Evolutionary conservation across 208 protist species (phyloP), one percentile per base, ranked within the genome.

Genomic region (Leishmania guyanensis): DNA sequence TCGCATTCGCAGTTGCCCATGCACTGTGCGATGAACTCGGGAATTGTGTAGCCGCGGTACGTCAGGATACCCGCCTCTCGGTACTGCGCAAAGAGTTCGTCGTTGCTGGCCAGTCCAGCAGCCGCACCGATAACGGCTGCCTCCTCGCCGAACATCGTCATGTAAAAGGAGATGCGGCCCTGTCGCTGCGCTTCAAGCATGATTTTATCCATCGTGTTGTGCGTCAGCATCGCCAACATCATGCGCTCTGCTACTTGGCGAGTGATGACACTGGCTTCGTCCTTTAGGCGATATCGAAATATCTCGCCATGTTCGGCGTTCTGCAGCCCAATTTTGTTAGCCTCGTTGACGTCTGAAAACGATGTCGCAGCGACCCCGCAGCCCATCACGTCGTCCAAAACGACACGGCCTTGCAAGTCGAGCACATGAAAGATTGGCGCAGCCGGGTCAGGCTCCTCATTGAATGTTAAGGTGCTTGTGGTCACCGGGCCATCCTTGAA

Each of bases 141-240:
- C 85, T 99, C 98, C 88, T 99, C 99, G 43, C 99, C 98, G 79
- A 96, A 98, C 81, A 90, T 93, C 20, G 98, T 99, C 96, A 99
- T 98, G 89, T 99, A 99, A 88, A 99, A 99, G 36, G 95, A 98
- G 75, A 99, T 98, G 51, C 98, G 94, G 10, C 98, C 98, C 86
- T 99, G 98, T 22, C 97, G 88, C 83, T 99, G 97, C 16, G 92
- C 90, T 78, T 99, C 94, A 76, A 99, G 95, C 36, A 99, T 82
- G 80, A 99, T 93, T 54, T 85, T 88, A 84, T 99, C 98, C 87
- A 99, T 97, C 29, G 92, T 92, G 79, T 98, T 96, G 50, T 98
- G 90, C 48, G 68, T 62, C n/a, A 99, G 58, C 98, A 99, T 99
- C 51, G 88, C 83, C 43, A 84, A 87, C 84, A 99, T 96, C 92